A percentile compares a stretch with the other conserved stretches of the same genome.
Evolutionary conservation across 2,329 filamentous ascomycete genomes (phyloP).

Genomic region (Periconia macrospinosa): DNA sequence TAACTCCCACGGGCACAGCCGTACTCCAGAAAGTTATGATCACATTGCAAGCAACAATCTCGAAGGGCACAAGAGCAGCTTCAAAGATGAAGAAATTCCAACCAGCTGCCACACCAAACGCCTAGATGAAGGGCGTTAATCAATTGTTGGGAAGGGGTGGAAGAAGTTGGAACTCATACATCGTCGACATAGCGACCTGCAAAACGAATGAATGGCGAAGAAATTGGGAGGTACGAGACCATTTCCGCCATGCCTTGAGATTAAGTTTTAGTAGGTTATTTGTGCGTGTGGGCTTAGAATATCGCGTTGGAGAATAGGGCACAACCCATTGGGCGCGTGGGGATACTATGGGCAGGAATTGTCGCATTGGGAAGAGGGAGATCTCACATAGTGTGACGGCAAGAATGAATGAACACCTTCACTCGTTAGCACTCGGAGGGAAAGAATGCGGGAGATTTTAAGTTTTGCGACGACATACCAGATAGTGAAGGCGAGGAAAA

Average conservation of each 20-base stretch:
- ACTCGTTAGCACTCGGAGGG: conserved; percentile 7
- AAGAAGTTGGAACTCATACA: conserved; percentile 45
- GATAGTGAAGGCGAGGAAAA: conserved; percentile 51
- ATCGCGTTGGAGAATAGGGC: conserved; percentile 11
- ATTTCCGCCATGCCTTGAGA: conserved; percentile 66
- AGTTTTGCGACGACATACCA: conserved; percentile 37
- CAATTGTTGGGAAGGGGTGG: not conserved
- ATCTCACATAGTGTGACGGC: conserved; percentile 45
- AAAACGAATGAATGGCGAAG: conserved; percentile 77
- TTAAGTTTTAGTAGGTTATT: conserved; percentile 19
- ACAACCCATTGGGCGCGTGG: conserved; percentile 3
- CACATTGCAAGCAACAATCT: conserved; percentile 57
- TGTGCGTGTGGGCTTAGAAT: conserved; percentile 4
- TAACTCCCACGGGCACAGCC: conserved; percentile 59
- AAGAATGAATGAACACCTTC: conserved; percentile 47
- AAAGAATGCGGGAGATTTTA: not conserved
- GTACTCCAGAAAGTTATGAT: conserved; percentile 54
- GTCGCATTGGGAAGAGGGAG: conserved; percentile 22
- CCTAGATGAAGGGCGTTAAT: not conserved
- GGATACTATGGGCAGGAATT: conserved; percentile 22
- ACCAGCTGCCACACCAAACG: conserved; percentile 69
- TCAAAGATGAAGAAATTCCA: conserved; percentile 77
- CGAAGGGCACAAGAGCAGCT: conserved; percentile 68
- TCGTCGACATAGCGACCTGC: conserved; percentile 76
- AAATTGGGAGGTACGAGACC: conserved; percentile 76